These are phyloP conservation scores for Adiantum capillusveneris DNA, from an alignment of 75 land plant genomes.

Conservation along the genomic window DNA sequence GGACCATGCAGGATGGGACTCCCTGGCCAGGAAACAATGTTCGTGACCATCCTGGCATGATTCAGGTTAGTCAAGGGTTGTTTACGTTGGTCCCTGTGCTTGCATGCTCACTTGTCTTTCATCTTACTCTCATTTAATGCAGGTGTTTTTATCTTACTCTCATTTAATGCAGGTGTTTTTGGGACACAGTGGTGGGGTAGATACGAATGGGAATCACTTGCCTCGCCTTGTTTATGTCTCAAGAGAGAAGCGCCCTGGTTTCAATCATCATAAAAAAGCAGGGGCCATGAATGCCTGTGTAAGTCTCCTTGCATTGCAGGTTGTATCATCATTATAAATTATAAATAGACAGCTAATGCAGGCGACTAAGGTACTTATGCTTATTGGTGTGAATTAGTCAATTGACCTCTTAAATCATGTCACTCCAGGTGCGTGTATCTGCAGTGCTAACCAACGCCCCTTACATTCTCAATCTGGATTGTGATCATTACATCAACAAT, in stretches of 20 bases:
- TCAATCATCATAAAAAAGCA: conserved; percentile 78
- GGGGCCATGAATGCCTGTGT: conserved; percentile 91
- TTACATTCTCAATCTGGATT: conserved; percentile 73
- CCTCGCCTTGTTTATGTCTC: conserved; percentile 85
- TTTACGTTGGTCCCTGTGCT: too few relatives aligned
- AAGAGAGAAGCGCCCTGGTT: conserved; percentile 83
- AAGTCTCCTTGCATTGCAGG: too few relatives aligned
- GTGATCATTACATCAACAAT: conserved; percentile 93
- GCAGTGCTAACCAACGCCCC: conserved; percentile 83
- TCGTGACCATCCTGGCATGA: conserved; percentile 92
- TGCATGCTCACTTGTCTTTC: neutral
- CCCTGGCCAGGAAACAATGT: conserved; percentile 92
- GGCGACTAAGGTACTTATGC: too few relatives aligned
- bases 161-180: conserved; percentile 59
- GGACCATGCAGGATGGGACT: conserved; percentile 91
- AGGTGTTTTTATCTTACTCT: too few relatives aligned
- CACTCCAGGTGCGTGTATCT: conserved; percentile 68
- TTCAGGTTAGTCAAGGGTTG: conserved; percentile 50
- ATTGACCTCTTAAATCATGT: neutral
- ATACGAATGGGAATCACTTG: conserved; percentile 60
- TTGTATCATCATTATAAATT: too few relatives aligned
- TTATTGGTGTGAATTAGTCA: too few relatives aligned
- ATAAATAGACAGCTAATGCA: too few relatives aligned
- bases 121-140: neutral
- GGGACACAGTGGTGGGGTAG: conserved; percentile 61